Conservation (phyloP, 345 rosid species). For the Eucalyptus sideroxylon region DNA sequence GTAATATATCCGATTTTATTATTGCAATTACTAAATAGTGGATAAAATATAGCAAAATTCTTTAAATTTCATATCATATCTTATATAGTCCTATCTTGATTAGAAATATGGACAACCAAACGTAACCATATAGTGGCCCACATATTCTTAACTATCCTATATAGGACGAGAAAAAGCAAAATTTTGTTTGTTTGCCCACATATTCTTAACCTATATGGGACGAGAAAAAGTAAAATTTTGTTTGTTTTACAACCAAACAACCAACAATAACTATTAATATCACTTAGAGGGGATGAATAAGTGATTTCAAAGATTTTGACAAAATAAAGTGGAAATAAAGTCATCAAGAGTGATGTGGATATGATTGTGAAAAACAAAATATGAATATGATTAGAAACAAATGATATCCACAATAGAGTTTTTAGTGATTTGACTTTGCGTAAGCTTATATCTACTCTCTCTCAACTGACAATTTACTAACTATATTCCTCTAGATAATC, state of each 20-base stretch:
- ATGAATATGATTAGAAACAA: neutral
- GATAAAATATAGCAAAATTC: too few species aligned
- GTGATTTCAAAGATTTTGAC: neutral
- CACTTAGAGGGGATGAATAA: neutral
- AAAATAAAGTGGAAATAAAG: too few species aligned
- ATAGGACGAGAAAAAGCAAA: neutral
- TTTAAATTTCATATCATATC: too few species aligned
- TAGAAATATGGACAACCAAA: too few species aligned
- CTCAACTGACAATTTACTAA: too few species aligned
- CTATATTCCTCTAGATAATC: too few species aligned
- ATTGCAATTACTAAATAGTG: too few species aligned
- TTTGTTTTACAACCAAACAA: neutral
- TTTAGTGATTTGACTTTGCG: neutral
- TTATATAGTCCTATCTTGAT: too few species aligned
- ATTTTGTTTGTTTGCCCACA: neutral
- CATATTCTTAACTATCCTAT: too few species aligned
- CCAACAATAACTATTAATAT: too few species aligned
- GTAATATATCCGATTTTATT: too few species aligned
- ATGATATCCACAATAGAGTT: neutral
- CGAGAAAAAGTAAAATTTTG: neutral
- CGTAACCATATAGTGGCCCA: neutral
- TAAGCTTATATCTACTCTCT: neutral
- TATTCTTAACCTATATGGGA: too few species aligned
- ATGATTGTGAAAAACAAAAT: neutral
- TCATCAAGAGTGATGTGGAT: neutral